A percentile compares a stretch with the other conserved stretches of the same genome.
Conservation (phyloP, 495 filamentous ascomycete genomes). For the Podospora pseudocomata region DNA sequence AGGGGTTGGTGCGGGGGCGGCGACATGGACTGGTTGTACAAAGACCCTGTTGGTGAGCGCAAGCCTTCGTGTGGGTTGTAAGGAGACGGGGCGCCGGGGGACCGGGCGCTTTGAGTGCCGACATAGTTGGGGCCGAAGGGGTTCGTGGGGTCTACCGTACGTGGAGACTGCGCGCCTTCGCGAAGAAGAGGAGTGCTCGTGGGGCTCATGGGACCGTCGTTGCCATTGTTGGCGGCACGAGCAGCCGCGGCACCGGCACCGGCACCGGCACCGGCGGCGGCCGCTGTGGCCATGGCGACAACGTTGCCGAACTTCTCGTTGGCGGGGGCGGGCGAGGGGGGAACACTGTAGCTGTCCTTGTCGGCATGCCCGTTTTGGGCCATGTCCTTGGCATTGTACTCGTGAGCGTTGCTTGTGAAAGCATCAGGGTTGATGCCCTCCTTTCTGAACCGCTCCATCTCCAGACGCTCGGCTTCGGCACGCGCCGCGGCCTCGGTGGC, state of each 20-base stretch:
- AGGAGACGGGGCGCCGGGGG: neutral
- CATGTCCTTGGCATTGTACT: constrained; percentile 41
- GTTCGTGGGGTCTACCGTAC: neutral
- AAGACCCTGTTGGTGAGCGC: constrained; percentile 3
- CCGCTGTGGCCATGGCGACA: constrained; percentile 8
- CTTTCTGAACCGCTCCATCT: constrained; percentile 55
- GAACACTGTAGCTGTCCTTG: constrained; percentile 35
- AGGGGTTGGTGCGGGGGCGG: constrained; percentile 22
- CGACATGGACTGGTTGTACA: constrained; percentile 16
- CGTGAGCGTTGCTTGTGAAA: constrained; percentile 36
- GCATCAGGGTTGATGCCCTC: constrained; percentile 45
- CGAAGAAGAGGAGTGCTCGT: constrained; percentile 15
- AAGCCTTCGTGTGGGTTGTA: constrained; percentile 11
- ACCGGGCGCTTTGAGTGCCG: neutral
- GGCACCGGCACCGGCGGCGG: constrained; percentile 18
- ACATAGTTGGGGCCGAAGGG: constrained; percentile 1
- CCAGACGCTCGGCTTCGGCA: constrained; percentile 57
- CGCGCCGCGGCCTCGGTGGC: constrained; percentile 53
- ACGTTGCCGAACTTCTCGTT: constrained; percentile 17
- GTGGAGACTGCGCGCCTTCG: constrained; percentile 1
- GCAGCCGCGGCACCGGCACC: constrained; percentile 24
- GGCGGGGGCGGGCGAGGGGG: constrained; percentile 31
- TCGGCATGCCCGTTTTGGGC: constrained; percentile 29
- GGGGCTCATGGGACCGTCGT: constrained; percentile 24
- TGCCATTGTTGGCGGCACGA: constrained; percentile 20